phyloP scores from a whole-genome alignment of 768 basidiomycete genomes.

The Lentinula guzmanii region DNA sequence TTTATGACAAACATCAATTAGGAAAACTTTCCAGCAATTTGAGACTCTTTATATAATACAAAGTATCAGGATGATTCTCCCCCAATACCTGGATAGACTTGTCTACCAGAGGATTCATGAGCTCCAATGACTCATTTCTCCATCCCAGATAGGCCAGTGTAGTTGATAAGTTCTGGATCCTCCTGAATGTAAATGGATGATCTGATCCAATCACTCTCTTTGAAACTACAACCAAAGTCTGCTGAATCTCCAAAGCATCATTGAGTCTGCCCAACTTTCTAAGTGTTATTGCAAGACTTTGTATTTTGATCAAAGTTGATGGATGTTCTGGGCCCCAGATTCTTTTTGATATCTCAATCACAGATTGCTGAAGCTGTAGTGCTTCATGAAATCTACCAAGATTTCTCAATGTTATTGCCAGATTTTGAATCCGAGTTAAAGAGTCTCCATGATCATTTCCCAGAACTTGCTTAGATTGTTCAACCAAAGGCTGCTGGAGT shows the following conservation, averaged over 20 bases:
- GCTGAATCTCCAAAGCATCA: background rate
- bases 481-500: too few relatives aligned
- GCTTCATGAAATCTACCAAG: background rate
- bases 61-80: too few relatives aligned
- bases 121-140: too few relatives aligned
- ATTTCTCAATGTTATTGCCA: background rate
- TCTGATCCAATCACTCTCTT: background rate
- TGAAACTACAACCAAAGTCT: background rate
- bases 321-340: background rate
- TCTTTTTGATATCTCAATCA: background rate
- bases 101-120: too few relatives aligned
- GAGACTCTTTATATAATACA: too few relatives aligned
- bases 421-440: background rate
- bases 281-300: background rate
- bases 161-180: too few relatives aligned
- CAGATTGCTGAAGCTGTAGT: background rate
- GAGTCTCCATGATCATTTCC: background rate
- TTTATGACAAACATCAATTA: too few relatives aligned
- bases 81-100: too few relatives aligned
- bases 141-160: too few relatives aligned
- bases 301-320: background rate
- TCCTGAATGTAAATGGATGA: too few relatives aligned
- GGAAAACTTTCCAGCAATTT: too few relatives aligned
- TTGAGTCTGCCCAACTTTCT: background rate
- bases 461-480: too few relatives aligned